Evolutionary conservation across 164 flowering plant species (phyloP).

Genomic region (Kalanchoe fedtschenkoi): DNA sequence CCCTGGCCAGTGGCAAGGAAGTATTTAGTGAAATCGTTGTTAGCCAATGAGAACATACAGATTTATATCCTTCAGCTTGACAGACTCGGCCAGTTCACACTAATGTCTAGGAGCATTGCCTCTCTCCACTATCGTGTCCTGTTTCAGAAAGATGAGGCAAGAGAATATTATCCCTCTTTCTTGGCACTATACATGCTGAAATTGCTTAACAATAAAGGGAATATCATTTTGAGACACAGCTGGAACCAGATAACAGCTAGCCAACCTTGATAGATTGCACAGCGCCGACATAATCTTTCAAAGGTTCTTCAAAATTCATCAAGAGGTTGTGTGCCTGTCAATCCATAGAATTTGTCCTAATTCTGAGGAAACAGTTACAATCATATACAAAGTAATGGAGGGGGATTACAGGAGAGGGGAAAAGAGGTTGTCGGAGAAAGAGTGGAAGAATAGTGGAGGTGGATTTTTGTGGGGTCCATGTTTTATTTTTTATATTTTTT

Average conservation of each 20-base stretch:
- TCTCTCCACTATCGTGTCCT: constrained; percentile 89
- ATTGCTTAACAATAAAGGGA: not conserved
- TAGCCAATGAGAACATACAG: constrained; percentile 66
- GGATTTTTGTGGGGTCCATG: no score
- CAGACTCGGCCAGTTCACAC: constrained; percentile 85
- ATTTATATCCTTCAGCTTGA: constrained; percentile 88
- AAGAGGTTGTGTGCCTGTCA: constrained; percentile 72
- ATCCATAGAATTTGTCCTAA: constrained; percentile 41
- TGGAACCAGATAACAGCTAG: constrained; percentile 1
- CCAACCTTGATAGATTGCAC: constrained; percentile 91
- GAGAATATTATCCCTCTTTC: not conserved
- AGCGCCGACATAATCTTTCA: constrained; percentile 94
- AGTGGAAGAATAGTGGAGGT: no score
- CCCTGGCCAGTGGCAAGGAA: constrained; percentile 32
- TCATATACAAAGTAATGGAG: not conserved
- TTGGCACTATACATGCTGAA: not conserved
- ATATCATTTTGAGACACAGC: not conserved
- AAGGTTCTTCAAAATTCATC: constrained; percentile 96
- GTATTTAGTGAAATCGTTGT: no score
- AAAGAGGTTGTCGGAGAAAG: no score
- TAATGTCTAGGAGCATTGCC: constrained; percentile 88
- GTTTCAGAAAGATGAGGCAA: constrained; percentile 13
- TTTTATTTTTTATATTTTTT: no score
- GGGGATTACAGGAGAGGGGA: no score
- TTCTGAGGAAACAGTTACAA: constrained; percentile 32